Conservation (phyloP, 441 rosid species). For the Metrosideros polymorpha region DNA sequence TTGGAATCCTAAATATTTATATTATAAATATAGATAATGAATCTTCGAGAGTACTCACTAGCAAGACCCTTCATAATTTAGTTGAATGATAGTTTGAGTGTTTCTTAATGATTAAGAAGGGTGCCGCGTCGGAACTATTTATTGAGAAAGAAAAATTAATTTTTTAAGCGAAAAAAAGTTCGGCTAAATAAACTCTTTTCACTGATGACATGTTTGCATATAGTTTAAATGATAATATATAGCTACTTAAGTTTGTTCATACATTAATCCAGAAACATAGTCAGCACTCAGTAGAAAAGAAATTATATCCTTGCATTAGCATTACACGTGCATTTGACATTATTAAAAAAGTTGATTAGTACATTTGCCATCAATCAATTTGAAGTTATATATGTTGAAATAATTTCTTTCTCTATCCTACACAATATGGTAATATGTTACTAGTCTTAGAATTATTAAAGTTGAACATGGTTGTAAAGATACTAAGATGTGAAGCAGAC, state of each 20-base stretch:
- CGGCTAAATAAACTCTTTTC: background rate
- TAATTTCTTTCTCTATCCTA: background rate
- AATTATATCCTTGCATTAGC: background rate
- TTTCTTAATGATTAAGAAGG: background rate
- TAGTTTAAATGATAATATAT: background rate
- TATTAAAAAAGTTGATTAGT: background rate
- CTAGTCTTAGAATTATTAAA: background rate
- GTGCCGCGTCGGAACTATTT: background rate
- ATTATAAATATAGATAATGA: too few species aligned
- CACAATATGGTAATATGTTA: background rate
- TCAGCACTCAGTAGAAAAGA: background rate
- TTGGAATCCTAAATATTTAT: too few species aligned
- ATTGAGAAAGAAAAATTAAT: background rate
- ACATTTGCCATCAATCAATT: background rate
- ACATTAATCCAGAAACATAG: background rate
- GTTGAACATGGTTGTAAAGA: background rate
- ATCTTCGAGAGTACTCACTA: background rate
- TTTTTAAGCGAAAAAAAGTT: background rate
- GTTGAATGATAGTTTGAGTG: background rate
- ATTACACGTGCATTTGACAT: background rate
- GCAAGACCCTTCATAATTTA: background rate
- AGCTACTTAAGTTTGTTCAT: background rate
- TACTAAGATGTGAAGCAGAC: background rate
- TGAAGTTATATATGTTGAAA: background rate
- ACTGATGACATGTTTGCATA: background rate